These are phyloP conservation scores for Madurella fahalii DNA, from an alignment of 2,329 filamentous ascomycete species.

Conservation along the genomic window DNA sequence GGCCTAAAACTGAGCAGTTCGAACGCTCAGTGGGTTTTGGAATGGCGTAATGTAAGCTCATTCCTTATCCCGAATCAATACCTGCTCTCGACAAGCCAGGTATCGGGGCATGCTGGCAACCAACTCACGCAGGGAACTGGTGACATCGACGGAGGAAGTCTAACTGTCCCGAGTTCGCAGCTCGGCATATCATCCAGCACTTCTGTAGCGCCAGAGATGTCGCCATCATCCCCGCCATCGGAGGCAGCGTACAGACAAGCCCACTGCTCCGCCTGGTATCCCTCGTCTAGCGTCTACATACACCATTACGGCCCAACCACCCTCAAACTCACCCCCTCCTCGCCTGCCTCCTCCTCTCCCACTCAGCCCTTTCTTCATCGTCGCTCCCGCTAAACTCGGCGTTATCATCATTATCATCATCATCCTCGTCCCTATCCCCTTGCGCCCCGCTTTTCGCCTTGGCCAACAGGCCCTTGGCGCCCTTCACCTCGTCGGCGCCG, in stretches of 20 bases:
- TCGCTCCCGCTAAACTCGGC: conserved; percentile 62
- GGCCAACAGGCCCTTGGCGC: conserved; percentile 14
- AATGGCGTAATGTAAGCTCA: too few relatives aligned
- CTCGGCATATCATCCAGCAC: background rate
- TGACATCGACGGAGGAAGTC: background rate
- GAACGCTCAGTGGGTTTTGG: too few relatives aligned
- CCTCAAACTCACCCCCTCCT: conserved; percentile 28
- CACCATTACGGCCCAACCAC: background rate
- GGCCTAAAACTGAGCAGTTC: too few relatives aligned
- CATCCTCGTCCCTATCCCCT: conserved; percentile 37
- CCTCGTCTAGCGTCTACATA: background rate
- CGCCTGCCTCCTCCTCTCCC: conserved; percentile 49
- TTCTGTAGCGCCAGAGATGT: background rate
- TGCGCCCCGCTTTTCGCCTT: conserved; percentile 8
- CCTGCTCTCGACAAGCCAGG: too few relatives aligned
- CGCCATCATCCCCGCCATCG: background rate
- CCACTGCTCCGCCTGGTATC: background rate
- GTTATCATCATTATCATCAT: conserved; percentile 55
- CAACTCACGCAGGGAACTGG: background rate
- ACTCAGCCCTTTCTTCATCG: conserved; percentile 60
- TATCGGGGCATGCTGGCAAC: too few relatives aligned
- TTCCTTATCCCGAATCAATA: too few relatives aligned
- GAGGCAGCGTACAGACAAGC: background rate
- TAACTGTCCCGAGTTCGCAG: background rate
- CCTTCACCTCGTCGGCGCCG: conserved; percentile 30